Conservation (phyloP, 345 rosid species). For the Garcia nutans region DNA sequence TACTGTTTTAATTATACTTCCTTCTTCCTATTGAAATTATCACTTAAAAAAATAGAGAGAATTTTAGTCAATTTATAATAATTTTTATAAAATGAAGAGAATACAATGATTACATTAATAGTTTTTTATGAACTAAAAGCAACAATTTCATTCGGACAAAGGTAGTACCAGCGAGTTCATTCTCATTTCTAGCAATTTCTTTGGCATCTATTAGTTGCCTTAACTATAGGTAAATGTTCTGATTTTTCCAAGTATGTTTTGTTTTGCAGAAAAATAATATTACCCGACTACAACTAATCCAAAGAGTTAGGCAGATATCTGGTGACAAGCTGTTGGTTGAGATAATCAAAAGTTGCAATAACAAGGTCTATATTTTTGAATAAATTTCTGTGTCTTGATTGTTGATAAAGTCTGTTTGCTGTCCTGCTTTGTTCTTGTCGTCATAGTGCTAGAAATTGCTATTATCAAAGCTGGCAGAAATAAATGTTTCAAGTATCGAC, state of each 20-base stretch:
- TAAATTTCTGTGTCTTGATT: background rate
- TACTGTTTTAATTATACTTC: background rate
- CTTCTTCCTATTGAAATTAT: too few species aligned
- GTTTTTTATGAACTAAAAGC: too few species aligned
- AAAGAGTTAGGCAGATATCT: slow-evolving; percentile 1
- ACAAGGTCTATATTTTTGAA: slow-evolving; percentile 11
- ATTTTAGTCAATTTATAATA: too few species aligned
- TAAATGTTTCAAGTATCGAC: background rate
- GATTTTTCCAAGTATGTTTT: background rate
- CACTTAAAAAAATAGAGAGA: too few species aligned
- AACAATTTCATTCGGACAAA: too few species aligned
- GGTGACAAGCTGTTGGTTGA: slow-evolving; percentile 16
- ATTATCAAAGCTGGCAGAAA: too few species aligned
- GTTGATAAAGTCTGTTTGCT: background rate
- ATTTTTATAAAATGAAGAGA: too few species aligned
- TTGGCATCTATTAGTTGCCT: background rate
- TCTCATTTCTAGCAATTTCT: background rate
- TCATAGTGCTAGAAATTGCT: too few species aligned
- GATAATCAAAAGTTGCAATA: background rate
- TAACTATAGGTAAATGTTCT: background rate
- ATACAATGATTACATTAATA: too few species aligned
- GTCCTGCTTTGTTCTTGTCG: background rate
- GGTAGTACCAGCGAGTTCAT: too few species aligned
- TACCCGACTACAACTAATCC: background rate
- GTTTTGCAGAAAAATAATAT: slow-evolving; percentile 22